Conservation (phyloP, 23 red algal genomes). For the Gracilaria caudata region DNA sequence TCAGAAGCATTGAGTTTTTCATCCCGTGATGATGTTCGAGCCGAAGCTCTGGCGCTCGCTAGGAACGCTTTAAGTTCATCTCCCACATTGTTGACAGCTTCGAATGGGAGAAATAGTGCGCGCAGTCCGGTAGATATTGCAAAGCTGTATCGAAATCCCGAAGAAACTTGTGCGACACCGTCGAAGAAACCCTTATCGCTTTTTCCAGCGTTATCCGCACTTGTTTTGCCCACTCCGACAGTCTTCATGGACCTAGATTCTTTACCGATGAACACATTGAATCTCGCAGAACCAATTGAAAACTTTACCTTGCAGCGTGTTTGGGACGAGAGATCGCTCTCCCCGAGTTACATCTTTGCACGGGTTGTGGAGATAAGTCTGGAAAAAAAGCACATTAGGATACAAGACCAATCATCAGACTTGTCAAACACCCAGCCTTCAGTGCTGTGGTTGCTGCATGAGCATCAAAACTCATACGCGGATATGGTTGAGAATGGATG, state of each 20-base stretch:
- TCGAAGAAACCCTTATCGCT: background rate
- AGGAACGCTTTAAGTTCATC: background rate
- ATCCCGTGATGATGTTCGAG: background rate
- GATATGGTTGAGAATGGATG: slow-evolving; percentile 22
- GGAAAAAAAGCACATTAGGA: slow-evolving; percentile 4
- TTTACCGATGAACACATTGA: background rate
- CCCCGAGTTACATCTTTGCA: slow-evolving; percentile 29
- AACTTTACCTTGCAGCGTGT: slow-evolving; percentile 46
- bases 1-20: background rate
- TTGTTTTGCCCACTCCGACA: slow-evolving; percentile 27
- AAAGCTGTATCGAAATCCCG: background rate
- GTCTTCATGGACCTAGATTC: slow-evolving; percentile 38
- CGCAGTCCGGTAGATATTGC: slow-evolving; percentile 37
- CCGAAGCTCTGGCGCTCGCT: background rate
- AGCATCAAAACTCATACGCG: background rate
- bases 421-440: slow-evolving; percentile 11
- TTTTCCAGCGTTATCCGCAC: background rate
- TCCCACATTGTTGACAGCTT: background rate
- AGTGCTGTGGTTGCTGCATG: slow-evolving; percentile 42
- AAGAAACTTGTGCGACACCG: background rate
- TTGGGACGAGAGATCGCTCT: slow-evolving; percentile 46
- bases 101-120: background rate
- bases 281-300: slow-evolving; percentile 24
- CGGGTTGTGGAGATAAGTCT: slow-evolving; percentile 9
- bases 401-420: slow-evolving; percentile 11